Base-by-base conservation (phyloP, 2,329 filamentous ascomycete species). In the Stachybotrys chlorohalonatus region DNA sequence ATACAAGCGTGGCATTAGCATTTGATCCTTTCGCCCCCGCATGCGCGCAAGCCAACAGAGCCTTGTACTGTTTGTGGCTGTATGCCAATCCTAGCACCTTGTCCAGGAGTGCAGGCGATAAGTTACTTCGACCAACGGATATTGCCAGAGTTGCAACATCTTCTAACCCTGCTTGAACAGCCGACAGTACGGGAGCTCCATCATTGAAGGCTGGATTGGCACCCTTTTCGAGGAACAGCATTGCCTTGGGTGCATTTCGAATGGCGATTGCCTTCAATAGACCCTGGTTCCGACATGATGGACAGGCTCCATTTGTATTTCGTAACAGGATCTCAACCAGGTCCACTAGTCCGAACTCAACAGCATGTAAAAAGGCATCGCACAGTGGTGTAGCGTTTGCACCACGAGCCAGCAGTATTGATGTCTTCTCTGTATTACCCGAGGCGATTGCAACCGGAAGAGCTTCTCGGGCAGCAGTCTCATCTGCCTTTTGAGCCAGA, bases 391-490 rank as follows among this genome's bases (percentile, higher is more conserved):
- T 51, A 11, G 55, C 55, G 32, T 57, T 51, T n/a, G 51, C 53
- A 3, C 53, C 51, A 3, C 53, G 39, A 6, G 55, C 55, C 3
- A 59, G 42, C 42, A 57, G 50, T 8, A 59, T 59, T 30, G 52
- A 47, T 1, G 51, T 48, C n/a, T 59, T 59, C 30, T 42, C 24
- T 7, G 46, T 1, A 17, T 59, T 51, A 16, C 49, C 24, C 9
- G 31, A 31, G 9, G 6, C 17, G 52, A 59, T 56, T 13, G 57
- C 57, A n/a, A 54, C 54, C 5, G 52, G 55, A 31, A 59, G 52
- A 11, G 57, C 55, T 31, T 59, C 51, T 11, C 54, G 55, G 24
- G 52, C n/a, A 7, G 50, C 11, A 17, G 42, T 50, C 16, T 49
- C 36, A 7, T 59, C 55, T 11, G 55, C 54, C 6, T 53, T 47